Evolutionary conservation across 495 filamentous ascomycete genomes (phyloP).

Genomic region (Penicillium maclennaniae): DNA sequence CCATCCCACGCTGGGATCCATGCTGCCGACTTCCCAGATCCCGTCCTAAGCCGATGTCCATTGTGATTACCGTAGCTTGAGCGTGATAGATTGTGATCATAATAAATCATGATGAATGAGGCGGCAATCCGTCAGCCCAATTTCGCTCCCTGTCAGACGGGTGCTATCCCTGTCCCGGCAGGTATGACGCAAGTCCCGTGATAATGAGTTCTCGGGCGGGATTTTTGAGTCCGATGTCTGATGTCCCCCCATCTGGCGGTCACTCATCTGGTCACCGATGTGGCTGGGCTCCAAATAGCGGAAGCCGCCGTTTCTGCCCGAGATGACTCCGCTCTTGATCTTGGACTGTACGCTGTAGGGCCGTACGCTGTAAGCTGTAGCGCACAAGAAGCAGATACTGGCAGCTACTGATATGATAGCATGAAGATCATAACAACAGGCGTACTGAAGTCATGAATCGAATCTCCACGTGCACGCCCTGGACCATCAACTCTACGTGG

Average conservation of each 20-base stretch:
- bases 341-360: not conserved
- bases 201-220: not conserved
- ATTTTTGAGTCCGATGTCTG: not conserved
- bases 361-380: not conserved
- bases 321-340: not conserved
- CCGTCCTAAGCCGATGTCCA: not conserved
- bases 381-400: no score
- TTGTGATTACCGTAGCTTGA: not conserved
- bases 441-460: not conserved
- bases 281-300: not conserved
- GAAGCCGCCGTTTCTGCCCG: not conserved
- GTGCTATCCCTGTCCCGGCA: no score
- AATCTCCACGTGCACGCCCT: constrained; percentile 4
- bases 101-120: not conserved
- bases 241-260: not conserved
- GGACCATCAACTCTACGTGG: constrained; percentile 6
- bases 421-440: no score
- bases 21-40: not conserved
- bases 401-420: no score
- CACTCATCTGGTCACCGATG: not conserved
- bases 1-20: constrained; percentile 2
- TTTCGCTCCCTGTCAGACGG: not conserved
- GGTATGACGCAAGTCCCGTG: not conserved
- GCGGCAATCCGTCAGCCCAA: not conserved
- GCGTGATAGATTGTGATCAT: not conserved